These are phyloP conservation scores for Heterobasidion parviporum DNA, from an alignment of 1,284 basidiomycete species.

Conservation along the genomic window DNA sequence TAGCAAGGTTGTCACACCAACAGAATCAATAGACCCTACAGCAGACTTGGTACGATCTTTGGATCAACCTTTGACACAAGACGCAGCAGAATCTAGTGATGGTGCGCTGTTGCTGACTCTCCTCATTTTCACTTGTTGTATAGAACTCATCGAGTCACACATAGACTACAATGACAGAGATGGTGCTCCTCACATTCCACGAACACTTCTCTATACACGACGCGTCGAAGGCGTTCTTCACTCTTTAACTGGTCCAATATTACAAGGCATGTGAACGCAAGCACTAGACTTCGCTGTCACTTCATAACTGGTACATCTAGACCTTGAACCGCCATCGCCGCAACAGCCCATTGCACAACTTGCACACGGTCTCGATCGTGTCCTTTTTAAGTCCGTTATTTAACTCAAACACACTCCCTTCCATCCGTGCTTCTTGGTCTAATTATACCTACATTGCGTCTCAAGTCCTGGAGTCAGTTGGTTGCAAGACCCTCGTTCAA, in stretches of 20 bases:
- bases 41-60: too few relatives aligned
- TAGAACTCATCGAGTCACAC: too few relatives aligned
- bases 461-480: constrained; percentile 86
- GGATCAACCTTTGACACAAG: too few relatives aligned
- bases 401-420: background rate
- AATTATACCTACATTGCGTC: background rate
- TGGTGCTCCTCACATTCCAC: constrained; percentile 1
- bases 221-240: constrained; percentile 37
- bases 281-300: background rate
- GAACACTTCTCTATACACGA: constrained; percentile 19
- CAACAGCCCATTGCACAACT: constrained; percentile 63
- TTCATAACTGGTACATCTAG: constrained; percentile 20
- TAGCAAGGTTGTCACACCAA: too few relatives aligned
- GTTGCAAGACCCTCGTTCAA: constrained; percentile 80
- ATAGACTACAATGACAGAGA: background rate
- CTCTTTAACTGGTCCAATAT: constrained; percentile 14
- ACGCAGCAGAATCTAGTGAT: too few relatives aligned
- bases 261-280: constrained; percentile 17
- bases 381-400: constrained; percentile 72
- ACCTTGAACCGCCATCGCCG: constrained; percentile 35
- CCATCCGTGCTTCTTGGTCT: constrained; percentile 2
- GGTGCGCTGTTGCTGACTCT: too few relatives aligned
- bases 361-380: constrained; percentile 73
- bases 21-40: too few relatives aligned
- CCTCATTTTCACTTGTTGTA: too few relatives aligned